Evolutionary conservation across 2,329 filamentous ascomycete genomes (phyloP).

Genomic region (Clarireedia homoeocarpa): DNA sequence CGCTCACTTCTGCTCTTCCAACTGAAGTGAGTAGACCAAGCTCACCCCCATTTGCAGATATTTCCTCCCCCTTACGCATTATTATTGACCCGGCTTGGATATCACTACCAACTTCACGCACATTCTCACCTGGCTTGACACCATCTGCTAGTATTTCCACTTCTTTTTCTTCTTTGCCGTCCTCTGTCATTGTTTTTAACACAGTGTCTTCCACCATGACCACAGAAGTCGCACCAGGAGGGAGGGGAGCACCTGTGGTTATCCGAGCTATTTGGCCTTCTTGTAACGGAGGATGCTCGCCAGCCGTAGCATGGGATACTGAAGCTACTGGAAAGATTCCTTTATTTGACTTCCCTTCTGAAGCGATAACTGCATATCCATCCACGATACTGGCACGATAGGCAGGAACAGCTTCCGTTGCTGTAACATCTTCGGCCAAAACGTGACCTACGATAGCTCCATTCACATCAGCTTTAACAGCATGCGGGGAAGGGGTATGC

Average conservation of each 20-base stretch:
- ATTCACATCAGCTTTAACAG: slow-evolving; percentile 53
- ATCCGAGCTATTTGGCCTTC: slow-evolving; percentile 78
- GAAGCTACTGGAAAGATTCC: slow-evolving; percentile 81
- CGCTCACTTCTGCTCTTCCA: slow-evolving; percentile 60
- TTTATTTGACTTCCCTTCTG: slow-evolving; percentile 53
- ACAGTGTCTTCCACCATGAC: slow-evolving; percentile 96
- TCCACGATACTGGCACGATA: slow-evolving; percentile 96
- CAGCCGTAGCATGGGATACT: slow-evolving; percentile 76
- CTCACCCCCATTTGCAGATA: slow-evolving; percentile 83
- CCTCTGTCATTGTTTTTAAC: slow-evolving; percentile 65
- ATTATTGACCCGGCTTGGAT: slow-evolving; percentile 62
- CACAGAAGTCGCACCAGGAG: slow-evolving; percentile 80
- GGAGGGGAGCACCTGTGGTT: slow-evolving; percentile 88
- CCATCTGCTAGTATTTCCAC: slow-evolving; percentile 77
- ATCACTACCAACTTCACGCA: slow-evolving; percentile 87
- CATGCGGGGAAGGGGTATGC: slow-evolving; percentile 57
- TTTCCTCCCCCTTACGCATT: slow-evolving; percentile 68
- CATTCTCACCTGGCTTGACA: slow-evolving; percentile 73
- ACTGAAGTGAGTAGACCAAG: slow-evolving; percentile 84
- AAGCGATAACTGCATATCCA: slow-evolving; percentile 78
- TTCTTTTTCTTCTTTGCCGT: slow-evolving; percentile 77
- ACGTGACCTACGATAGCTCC: slow-evolving; percentile 65
- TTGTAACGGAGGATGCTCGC: slow-evolving; percentile 55
- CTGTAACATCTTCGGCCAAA: slow-evolving; percentile 69
- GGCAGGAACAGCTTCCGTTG: slow-evolving; percentile 78